A percentile compares a stretch with the other conserved stretches of the same genome.
Evolutionary conservation across 176 grass and related monocot species (phyloP).

Genomic region (Melocanna baccifera): DNA sequence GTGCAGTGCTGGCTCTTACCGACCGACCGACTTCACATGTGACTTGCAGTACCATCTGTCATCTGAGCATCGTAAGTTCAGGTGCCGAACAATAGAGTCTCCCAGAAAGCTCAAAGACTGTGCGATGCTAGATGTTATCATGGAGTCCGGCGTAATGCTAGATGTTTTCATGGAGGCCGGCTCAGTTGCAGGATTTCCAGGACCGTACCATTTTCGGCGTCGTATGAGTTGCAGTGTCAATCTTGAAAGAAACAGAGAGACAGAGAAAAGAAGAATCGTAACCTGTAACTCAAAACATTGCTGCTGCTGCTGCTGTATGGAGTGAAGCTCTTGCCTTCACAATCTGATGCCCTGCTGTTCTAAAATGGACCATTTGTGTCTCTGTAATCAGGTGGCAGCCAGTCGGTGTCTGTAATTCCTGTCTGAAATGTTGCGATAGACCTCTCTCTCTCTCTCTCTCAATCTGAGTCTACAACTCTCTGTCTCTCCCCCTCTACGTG

Average conservation of each 20-base stretch:
- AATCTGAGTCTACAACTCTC: background rate
- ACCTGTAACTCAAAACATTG: background rate
- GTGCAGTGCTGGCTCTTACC: background rate
- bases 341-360: background rate
- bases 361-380: background rate
- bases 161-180: background rate
- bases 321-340: background rate
- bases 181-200: background rate
- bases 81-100: background rate
- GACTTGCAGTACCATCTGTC: background rate
- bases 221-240: background rate
- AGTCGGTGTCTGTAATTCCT: background rate
- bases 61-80: background rate
- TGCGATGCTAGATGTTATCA: background rate
- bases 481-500: background rate
- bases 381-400: constrained; percentile 7
- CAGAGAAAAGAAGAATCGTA: background rate
- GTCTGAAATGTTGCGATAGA: background rate
- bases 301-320: background rate
- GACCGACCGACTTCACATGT: background rate
- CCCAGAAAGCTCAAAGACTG: background rate
- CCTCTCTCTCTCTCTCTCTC: background rate
- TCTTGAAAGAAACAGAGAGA: background rate
- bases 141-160: background rate
- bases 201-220: background rate